phyloP scores from a whole-genome alignment of 2,329 filamentous ascomycete genomes.

The Diaporthe citri region DNA sequence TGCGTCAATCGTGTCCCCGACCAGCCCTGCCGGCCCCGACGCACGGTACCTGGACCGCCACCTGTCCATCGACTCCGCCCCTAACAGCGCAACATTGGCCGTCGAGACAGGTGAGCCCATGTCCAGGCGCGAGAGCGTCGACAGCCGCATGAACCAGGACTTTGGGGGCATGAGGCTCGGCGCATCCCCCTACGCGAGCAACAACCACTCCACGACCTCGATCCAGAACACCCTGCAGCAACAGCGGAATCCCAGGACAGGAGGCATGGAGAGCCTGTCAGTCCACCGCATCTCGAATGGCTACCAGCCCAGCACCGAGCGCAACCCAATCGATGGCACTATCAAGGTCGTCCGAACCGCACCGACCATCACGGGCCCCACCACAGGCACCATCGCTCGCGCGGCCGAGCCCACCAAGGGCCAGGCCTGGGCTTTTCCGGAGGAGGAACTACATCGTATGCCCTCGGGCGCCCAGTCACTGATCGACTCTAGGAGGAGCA shows the following conservation, averaged over 20 bases:
- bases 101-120: slow-evolving; percentile 57
- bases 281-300: slow-evolving; percentile 74
- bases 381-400: slow-evolving; percentile 73
- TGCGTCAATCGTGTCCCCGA: slow-evolving; percentile 74
- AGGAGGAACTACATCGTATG: slow-evolving; percentile 72
- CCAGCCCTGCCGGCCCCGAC: slow-evolving; percentile 59
- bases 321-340: slow-evolving; percentile 63
- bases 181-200: slow-evolving; percentile 79
- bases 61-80: slow-evolving; percentile 56
- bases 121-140: slow-evolving; percentile 81
- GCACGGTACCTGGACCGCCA: slow-evolving; percentile 59
- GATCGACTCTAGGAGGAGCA: slow-evolving; percentile 78
- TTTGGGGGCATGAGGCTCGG: slow-evolving; percentile 78
- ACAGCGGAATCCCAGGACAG: slow-evolving; percentile 70
- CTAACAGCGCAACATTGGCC: slow-evolving; percentile 50
- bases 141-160: slow-evolving; percentile 81
- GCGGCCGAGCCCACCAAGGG: slow-evolving; percentile 85
- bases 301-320: slow-evolving; percentile 71
- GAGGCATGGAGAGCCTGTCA: slow-evolving; percentile 63
- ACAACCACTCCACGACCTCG: slow-evolving; percentile 82
- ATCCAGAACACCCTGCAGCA: slow-evolving; percentile 78
- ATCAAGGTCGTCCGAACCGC: slow-evolving; percentile 73
- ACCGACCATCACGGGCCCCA: slow-evolving; percentile 81
- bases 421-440: slow-evolving; percentile 87
- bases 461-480: slow-evolving; percentile 63